Percentiles rank a stretch among this genome's conserved stretches.
These are phyloP conservation scores for Darksidea phi DNA, from an alignment of 495 filamentous ascomycete species.

Conservation along the genomic window DNA sequence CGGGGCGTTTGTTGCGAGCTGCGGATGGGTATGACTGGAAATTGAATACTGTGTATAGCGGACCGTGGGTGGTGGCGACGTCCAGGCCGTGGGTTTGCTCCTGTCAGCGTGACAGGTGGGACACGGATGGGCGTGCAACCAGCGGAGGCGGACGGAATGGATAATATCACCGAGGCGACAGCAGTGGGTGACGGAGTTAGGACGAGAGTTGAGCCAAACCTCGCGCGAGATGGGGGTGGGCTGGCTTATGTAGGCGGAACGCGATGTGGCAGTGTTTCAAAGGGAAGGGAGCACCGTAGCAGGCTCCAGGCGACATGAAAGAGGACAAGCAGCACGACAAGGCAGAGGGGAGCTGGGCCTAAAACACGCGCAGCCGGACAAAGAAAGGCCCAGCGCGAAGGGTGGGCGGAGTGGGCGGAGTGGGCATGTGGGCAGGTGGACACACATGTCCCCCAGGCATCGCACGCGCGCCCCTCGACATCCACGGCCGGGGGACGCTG, in stretches of 20 bases:
- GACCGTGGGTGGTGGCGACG: constrained; percentile 3
- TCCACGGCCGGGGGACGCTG: constrained; percentile 26
- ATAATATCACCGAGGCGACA: constrained; percentile 1
- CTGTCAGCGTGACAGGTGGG: constrained; percentile 12
- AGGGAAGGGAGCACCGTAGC: constrained; percentile 23
- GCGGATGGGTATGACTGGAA: neutral
- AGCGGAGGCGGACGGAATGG: constrained; percentile 31
- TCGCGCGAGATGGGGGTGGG: constrained; percentile 21
- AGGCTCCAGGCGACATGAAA: constrained; percentile 31
- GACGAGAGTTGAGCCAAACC: constrained; percentile 19
- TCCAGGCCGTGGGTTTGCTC: neutral
- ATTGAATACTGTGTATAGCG: neutral
- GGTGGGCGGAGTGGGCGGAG: constrained; percentile 12
- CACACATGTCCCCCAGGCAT: constrained; percentile 30
- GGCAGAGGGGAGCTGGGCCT: constrained; percentile 27
- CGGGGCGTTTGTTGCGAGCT: neutral
- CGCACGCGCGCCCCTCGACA: constrained; percentile 25
- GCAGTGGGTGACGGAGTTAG: constrained; percentile 28
- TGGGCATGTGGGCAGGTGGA: constrained; percentile 13
- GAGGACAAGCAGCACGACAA: constrained; percentile 31
- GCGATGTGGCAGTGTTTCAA: constrained; percentile 35
- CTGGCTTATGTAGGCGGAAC: constrained; percentile 29
- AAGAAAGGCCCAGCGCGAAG: constrained; percentile 22
- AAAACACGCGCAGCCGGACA: constrained; percentile 33
- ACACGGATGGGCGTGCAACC: constrained; percentile 27